phyloP scores from a whole-genome alignment of 371 early-diverging fungal genomes.

The Mortierella sp. region DNA sequence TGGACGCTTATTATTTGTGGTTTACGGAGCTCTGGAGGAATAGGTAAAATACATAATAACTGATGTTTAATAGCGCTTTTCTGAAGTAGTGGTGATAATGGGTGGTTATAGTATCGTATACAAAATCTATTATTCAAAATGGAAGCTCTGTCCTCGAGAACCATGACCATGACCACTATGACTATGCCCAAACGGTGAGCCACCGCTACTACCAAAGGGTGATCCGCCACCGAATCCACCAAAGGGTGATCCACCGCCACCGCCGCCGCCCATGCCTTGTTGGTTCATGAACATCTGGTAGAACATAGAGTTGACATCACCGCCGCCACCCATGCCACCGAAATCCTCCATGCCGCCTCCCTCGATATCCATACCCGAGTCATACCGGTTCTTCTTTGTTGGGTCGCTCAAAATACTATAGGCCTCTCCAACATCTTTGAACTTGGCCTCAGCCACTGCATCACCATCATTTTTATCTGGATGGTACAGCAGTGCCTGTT shows the following conservation, averaged over 20 bases:
- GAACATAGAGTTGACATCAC: constrained; percentile 75
- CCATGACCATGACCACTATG: constrained; percentile 47
- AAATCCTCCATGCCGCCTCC: constrained; percentile 67
- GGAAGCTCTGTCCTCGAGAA: constrained; percentile 62
- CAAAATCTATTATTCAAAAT: constrained; percentile 55
- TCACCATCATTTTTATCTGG: constrained; percentile 77
- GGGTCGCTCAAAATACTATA: constrained; percentile 84
- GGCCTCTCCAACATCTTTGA: constrained; percentile 89
- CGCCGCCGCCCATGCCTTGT: constrained; percentile 51
- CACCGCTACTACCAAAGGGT: constrained; percentile 37
- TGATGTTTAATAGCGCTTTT: background rate
- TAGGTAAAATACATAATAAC: background rate
- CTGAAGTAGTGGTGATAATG: background rate
- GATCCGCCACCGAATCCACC: constrained; percentile 61
- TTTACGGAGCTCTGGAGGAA: too few relatives aligned
- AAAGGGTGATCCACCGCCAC: constrained; percentile 54
- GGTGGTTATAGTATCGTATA: background rate
- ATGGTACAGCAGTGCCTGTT: constrained; percentile 85
- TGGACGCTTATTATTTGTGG: too few relatives aligned
- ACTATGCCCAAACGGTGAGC: constrained; percentile 33
- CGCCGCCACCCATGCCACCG: constrained; percentile 62
- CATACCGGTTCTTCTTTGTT: constrained; percentile 83
- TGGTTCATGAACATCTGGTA: constrained; percentile 72
- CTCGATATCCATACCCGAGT: constrained; percentile 84
- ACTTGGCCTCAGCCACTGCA: constrained; percentile 78